Conservation (phyloP, 768 basidiomycete genomes). For the Hypsizygus marmoreus region DNA sequence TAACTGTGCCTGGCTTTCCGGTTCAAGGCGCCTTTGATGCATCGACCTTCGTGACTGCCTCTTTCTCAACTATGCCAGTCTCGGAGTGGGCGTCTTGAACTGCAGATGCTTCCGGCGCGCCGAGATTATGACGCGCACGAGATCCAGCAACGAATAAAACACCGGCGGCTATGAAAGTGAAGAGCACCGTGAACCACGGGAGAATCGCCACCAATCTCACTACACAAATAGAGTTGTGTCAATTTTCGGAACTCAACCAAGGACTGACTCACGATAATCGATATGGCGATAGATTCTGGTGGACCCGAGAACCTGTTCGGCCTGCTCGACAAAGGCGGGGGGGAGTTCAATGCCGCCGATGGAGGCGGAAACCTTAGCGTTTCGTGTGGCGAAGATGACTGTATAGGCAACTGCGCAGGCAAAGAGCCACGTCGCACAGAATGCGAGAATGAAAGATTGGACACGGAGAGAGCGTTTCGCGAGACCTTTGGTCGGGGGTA, state of each 20-base stretch:
- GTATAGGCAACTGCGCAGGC: conserved; percentile 21
- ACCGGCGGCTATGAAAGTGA: conserved; percentile 36
- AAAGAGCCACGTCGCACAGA: conserved; percentile 49
- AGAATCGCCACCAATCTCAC: conserved; percentile 52
- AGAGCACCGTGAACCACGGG: conserved; percentile 53
- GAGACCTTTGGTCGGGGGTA: conserved; percentile 13
- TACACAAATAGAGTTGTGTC: too few relatives aligned
- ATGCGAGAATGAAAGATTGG: conserved; percentile 40
- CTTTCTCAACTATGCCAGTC: not conserved
- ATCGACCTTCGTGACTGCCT: too few relatives aligned
- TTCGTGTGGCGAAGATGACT: conserved; percentile 37
- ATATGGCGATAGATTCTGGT: conserved; percentile 46
- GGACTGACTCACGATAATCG: conserved; percentile 45
- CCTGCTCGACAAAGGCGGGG: conserved; percentile 32
- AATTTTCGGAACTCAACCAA: not conserved
- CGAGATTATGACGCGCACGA: conserved; percentile 2
- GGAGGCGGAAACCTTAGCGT: conserved; percentile 46
- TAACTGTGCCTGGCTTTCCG: too few relatives aligned
- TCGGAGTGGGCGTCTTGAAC: not conserved
- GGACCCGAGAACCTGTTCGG: conserved; percentile 37
- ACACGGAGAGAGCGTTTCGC: conserved; percentile 29
- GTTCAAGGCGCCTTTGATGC: too few relatives aligned
- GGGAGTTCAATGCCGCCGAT: conserved; percentile 40
- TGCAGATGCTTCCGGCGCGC: not conserved
- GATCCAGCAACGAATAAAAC: conserved; percentile 35